phyloP scores from a whole-genome alignment of 495 filamentous ascomycete species.

The Penicillium mononematosum region DNA sequence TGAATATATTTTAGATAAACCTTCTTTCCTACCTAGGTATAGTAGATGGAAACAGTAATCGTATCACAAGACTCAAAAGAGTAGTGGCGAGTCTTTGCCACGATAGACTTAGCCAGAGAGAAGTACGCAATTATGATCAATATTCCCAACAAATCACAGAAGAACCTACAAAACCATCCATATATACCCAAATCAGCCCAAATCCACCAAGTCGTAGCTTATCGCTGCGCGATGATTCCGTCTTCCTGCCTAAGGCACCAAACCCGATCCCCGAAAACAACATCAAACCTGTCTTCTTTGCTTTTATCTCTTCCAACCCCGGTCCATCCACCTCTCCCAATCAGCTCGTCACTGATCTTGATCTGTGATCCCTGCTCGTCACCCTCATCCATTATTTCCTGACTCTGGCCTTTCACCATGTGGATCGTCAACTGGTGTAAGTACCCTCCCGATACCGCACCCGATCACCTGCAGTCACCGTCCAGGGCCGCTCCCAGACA shows the following conservation, averaged over 20 bases:
- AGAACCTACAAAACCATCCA: background rate
- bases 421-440: constrained; percentile 97
- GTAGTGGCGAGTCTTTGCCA: constrained; percentile 3
- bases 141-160: background rate
- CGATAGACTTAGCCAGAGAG: background rate
- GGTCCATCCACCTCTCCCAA: constrained; percentile 22
- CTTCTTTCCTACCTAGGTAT: no score
- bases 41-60: background rate
- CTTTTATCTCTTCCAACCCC: constrained; percentile 20
- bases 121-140: background rate
- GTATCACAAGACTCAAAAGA: background rate
- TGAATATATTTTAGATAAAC: constrained; percentile 10
- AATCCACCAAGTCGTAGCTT: constrained; percentile 1
- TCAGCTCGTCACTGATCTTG: constrained; percentile 11
- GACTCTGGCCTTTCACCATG: constrained; percentile 56
- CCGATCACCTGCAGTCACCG: constrained; percentile 5
- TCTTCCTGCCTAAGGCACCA: constrained; percentile 26
- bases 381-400: constrained; percentile 8
- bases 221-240: constrained; percentile 12
- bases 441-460: constrained; percentile 34
- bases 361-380: constrained; percentile 11
- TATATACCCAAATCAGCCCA: constrained; percentile 10
- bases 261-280: constrained; percentile 31
- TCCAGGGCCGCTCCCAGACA: background rate
- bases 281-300: constrained; percentile 40